Conservation (phyloP, 495 filamentous ascomycete species). For the Aspergillus nidulans region DNA sequence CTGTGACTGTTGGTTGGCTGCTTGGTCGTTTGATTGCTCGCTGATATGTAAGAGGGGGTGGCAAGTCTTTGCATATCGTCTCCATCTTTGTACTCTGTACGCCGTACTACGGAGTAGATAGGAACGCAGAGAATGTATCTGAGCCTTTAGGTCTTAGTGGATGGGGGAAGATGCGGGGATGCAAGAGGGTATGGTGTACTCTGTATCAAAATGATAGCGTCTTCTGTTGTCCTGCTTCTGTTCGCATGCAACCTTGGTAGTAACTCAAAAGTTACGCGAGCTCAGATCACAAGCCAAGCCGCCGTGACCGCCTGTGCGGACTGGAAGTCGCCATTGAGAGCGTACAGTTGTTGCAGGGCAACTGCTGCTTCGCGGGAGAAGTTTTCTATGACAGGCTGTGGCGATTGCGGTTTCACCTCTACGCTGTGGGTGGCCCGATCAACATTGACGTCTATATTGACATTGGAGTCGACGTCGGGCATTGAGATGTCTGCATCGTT, state of each 20-base stretch:
- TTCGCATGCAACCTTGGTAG: background rate
- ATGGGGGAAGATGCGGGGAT: background rate
- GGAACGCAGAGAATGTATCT: background rate
- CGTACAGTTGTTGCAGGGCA: slow-evolving; percentile 65
- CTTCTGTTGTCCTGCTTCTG: background rate
- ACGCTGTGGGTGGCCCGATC: slow-evolving; percentile 11
- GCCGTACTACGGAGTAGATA: background rate
- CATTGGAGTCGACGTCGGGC: background rate
- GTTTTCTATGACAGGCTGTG: slow-evolving; percentile 47
- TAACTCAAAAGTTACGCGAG: background rate
- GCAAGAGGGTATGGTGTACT: background rate
- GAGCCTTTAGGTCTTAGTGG: background rate
- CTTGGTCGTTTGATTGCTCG: background rate
- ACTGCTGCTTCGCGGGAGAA: slow-evolving; percentile 72
- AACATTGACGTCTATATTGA: background rate
- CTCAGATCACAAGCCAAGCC: slow-evolving; percentile 32
- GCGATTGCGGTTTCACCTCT: slow-evolving; percentile 7
- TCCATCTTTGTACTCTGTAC: background rate
- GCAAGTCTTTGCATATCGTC: background rate
- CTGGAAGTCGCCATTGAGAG: slow-evolving; percentile 55
- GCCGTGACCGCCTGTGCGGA: slow-evolving; percentile 55
- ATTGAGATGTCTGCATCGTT: slow-evolving; percentile 4
- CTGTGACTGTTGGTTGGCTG: background rate
- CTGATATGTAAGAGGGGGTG: background rate
- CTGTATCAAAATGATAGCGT: too few species aligned